Evolutionary conservation across 2,329 filamentous ascomycete genomes (phyloP), one percentile per base, ranked within the genome.

Genomic region (Botrytis deweyae): DNA sequence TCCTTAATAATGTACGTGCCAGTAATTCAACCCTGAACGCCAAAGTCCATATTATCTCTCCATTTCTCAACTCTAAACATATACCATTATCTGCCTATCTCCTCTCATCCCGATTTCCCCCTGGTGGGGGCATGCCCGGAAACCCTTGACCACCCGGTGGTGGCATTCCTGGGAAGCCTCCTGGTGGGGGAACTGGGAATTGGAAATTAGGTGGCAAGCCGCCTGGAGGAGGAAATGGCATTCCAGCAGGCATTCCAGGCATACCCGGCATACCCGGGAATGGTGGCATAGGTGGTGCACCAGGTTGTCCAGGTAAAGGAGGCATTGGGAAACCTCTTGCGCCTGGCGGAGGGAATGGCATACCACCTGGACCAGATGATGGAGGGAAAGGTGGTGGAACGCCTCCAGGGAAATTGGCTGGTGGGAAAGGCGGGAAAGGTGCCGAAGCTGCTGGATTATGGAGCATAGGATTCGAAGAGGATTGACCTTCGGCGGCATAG

Each of bases 401-500:
- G 80, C 84, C 85, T 76, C 89, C 89, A 63, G 91, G 90, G 81
- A 93, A 92, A 10, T 33, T 58, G 18, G 49, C 66, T 33, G 66
- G 49, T 77, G 87, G 86, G 46, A 87, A 86, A 70, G 87, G 82
- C 59, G 81, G 81, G 9, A 68, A 58, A 16, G 63, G 55, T 83
- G 90, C 90, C 80, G 90, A 89, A 18, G 87, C 88, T 67, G 61
- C 70, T 29, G 70, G 70, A 1, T 66, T 67, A 55, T 73, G 72
- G 14, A 95, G 89, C 90, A 96, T 94, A 70, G 93, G 95, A 83
- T 97, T 98, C 75, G 90, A 90, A 80, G 91, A 90, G 77, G 92
- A 90, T 83, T 98, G 94, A 80, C 96, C 96, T 85, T 97, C 96
- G 78, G 94, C 94, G 77, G 93, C 93, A 85, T 99, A 98, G 58